Evolutionary conservation across 2,329 filamentous ascomycete species (phyloP).

Genomic region (Daldinia eschscholtzii): DNA sequence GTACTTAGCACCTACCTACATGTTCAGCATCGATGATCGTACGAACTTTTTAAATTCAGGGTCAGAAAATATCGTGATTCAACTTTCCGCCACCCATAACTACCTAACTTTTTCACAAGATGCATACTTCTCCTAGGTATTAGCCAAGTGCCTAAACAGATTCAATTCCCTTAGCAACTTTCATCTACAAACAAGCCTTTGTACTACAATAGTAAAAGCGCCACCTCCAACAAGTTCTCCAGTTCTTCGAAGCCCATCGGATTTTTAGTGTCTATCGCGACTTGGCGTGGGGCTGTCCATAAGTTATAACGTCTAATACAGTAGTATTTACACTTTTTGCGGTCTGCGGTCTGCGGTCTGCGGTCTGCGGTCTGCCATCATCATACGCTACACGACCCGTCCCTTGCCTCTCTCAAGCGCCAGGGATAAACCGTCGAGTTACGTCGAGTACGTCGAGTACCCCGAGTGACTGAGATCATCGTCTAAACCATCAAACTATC

Average conservation of each 20-base stretch:
- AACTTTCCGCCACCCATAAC: conserved; percentile 20
- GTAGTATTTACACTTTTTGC: conserved; percentile 9
- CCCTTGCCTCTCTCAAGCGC: conserved; percentile 21
- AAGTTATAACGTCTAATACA: conserved; percentile 18
- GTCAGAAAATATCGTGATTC: conserved; percentile 27
- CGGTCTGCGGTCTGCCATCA: too few species aligned
- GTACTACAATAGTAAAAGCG: not conserved
- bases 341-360: not conserved
- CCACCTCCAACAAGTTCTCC: conserved; percentile 11
- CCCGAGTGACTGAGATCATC: conserved; percentile 34
- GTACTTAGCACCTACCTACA: conserved; percentile 12
- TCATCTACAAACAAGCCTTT: not conserved
- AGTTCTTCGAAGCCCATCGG: conserved; percentile 15
- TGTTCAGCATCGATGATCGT: conserved; percentile 28
- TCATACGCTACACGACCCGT: conserved; percentile 13
- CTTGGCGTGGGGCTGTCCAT: conserved; percentile 26
- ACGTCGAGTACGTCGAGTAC: too few species aligned
- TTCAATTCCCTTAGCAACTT: not conserved
- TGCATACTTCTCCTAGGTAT: not conserved
- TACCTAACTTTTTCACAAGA: not conserved
- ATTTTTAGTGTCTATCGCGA: conserved; percentile 17
- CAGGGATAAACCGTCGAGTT: conserved; percentile 26
- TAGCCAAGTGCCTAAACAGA: not conserved
- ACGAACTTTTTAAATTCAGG: conserved; percentile 32
- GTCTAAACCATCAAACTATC: conserved; percentile 14